phyloP scores from a whole-genome alignment of 2,329 filamentous ascomycete genomes.

The Hypoxylon sp. region DNA sequence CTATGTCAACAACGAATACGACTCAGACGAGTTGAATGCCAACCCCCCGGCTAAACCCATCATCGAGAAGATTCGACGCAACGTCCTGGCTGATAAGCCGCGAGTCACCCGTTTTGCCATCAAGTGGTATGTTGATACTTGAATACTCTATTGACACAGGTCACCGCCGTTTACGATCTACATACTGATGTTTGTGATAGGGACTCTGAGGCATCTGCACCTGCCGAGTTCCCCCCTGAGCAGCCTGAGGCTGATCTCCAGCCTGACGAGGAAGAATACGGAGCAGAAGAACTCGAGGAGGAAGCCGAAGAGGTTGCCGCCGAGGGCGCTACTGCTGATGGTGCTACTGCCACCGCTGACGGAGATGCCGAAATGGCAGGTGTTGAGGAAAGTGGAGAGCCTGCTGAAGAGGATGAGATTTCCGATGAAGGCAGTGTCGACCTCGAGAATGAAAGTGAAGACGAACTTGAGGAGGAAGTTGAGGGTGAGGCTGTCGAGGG shows the following conservation, averaged over 20 bases:
- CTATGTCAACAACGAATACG: slow-evolving; percentile 99
- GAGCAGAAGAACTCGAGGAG: slow-evolving; percentile 87
- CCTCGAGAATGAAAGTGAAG: slow-evolving; percentile 78
- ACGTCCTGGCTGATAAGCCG: slow-evolving; percentile 96
- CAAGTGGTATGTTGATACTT: slow-evolving; percentile 82
- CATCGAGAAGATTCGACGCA: slow-evolving; percentile 91
- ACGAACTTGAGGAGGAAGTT: slow-evolving; percentile 74
- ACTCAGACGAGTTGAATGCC: slow-evolving; percentile 87
- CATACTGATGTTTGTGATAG: slow-evolving; percentile 63
- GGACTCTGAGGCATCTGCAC: slow-evolving; percentile 98
- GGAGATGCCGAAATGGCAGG: slow-evolving; percentile 82
- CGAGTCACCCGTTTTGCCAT: slow-evolving; percentile 97
- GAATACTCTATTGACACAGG: neutral
- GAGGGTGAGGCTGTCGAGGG: slow-evolving; percentile 56
- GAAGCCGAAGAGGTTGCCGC: slow-evolving; percentile 70
- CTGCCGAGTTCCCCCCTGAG: slow-evolving; percentile 95
- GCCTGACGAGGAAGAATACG: slow-evolving; percentile 90
- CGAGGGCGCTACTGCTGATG: slow-evolving; percentile 60
- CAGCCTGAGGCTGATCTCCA: slow-evolving; percentile 93
- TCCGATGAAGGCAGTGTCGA: slow-evolving; percentile 80
- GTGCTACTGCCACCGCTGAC: slow-evolving; percentile 63
- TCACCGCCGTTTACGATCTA: neutral
- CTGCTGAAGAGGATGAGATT: slow-evolving; percentile 73
- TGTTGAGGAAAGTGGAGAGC: slow-evolving; percentile 60
- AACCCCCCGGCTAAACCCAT: slow-evolving; percentile 94